Evolutionary conservation across 2,329 filamentous ascomycete genomes (phyloP).

Genomic region (Fusarium pseudograminearum): DNA sequence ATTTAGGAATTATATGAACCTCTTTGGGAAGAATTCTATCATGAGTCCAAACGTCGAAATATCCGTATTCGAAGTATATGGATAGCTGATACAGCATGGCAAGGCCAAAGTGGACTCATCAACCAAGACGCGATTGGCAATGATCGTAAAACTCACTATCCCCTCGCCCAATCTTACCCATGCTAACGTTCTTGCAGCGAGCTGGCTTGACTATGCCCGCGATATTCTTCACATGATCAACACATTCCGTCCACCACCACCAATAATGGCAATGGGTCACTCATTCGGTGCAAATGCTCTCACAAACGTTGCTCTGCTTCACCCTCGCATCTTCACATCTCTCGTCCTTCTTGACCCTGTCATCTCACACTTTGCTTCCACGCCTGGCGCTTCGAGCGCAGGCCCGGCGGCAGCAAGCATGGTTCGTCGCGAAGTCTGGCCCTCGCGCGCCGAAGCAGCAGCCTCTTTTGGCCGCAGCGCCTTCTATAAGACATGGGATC

Average conservation of each 20-base stretch:
- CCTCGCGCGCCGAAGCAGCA: constrained; percentile 76
- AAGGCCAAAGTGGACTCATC: constrained; percentile 81
- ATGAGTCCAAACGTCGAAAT: constrained; percentile 66
- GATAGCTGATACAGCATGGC: constrained; percentile 90
- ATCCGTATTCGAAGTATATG: constrained; percentile 84
- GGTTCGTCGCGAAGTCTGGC: constrained; percentile 83
- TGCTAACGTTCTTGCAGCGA: constrained; percentile 48
- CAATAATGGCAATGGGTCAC: constrained; percentile 87
- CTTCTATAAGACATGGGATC: constrained; percentile 88
- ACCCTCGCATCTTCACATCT: constrained; percentile 82
- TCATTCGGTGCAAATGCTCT: constrained; percentile 87
- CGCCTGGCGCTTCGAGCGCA: constrained; percentile 52
- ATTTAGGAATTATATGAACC: constrained; percentile 89
- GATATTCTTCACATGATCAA: constrained; percentile 90
- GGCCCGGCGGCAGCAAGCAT: constrained; percentile 72
- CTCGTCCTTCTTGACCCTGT: constrained; percentile 88
- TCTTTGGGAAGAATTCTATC: constrained; percentile 85
- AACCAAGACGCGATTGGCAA: constrained; percentile 84
- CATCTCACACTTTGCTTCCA: constrained; percentile 65
- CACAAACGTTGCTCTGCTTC: constrained; percentile 76
- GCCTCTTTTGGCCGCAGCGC: constrained; percentile 70
- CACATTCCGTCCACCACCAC: constrained; percentile 81
- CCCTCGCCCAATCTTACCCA: background rate
- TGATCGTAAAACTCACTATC: constrained; percentile 72
- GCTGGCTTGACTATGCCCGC: constrained; percentile 86